Evolutionary conservation across 1,139 yeast genomes (phyloP).

Genomic region (Nadsonia commutata): DNA sequence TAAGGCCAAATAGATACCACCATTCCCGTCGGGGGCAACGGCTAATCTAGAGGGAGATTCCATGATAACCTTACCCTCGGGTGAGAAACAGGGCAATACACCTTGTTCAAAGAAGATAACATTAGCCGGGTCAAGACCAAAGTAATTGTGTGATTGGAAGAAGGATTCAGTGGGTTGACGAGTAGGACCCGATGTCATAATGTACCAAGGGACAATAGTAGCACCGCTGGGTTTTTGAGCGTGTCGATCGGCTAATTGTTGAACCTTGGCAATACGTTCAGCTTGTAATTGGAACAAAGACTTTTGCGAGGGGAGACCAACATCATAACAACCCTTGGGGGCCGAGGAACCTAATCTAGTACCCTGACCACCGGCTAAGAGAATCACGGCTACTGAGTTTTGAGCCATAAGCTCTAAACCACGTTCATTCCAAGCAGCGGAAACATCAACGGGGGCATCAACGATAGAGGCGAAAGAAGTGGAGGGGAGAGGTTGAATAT

Average conservation of each 20-base stretch:
- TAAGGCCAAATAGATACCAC: constrained; percentile 86
- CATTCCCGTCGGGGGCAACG: constrained; percentile 96
- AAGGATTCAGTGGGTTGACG: constrained; percentile 59
- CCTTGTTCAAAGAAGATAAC: constrained; percentile 86
- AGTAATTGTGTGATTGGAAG: constrained; percentile 45
- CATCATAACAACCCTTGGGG: constrained; percentile 91
- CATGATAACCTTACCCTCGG: constrained; percentile 60
- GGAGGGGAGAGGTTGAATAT: constrained; percentile 24
- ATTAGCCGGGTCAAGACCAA: constrained; percentile 51
- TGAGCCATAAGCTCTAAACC: constrained; percentile 59
- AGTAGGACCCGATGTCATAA: constrained; percentile 94
- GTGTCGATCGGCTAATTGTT: constrained; percentile 35
- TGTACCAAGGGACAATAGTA: constrained; percentile 59
- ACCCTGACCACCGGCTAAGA: constrained; percentile 98
- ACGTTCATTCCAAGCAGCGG: constrained; percentile 32
- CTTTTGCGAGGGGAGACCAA: constrained; percentile 70
- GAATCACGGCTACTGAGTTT: constrained; percentile 72
- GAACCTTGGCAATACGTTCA: constrained; percentile 58
- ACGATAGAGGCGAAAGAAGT: constrained; percentile 23
- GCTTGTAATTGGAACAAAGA: constrained; percentile 88
- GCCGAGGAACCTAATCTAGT: constrained; percentile 76
- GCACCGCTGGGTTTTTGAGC: constrained; percentile 13
- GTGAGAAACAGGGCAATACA: constrained; percentile 75
- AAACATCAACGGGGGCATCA: constrained; percentile 11
- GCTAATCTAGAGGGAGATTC: constrained; percentile 42